Conservation (phyloP, 108 stramenopile genomes). For the Cylindrotheca closterium region DNA sequence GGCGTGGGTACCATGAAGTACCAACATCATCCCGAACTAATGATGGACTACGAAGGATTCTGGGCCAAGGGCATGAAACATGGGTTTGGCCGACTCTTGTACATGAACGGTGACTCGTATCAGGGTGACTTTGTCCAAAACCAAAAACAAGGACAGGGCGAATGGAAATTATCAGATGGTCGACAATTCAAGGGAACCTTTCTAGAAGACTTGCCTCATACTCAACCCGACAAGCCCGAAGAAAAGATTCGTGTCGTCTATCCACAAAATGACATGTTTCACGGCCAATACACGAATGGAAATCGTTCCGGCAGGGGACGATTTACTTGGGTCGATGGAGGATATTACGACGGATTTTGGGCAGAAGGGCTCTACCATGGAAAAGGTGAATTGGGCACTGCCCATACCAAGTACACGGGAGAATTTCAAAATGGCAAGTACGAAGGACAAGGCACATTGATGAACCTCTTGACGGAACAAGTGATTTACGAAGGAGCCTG, state of each 20-base stretch:
- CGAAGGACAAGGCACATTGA: conserved; percentile 26
- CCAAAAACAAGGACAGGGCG: conserved; percentile 15
- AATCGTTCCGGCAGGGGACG: conserved; percentile 6
- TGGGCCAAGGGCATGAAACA: conserved; percentile 30
- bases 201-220: background rate
- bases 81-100: conserved; percentile 22
- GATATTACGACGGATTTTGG: conserved; percentile 30
- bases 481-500: conserved; percentile 32
- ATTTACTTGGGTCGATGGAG: conserved; percentile 19
- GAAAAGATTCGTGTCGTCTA: conserved; percentile 1
- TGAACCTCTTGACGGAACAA: conserved; percentile 8
- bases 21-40: background rate
- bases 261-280: conserved; percentile 11
- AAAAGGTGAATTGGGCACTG: conserved; percentile 18
- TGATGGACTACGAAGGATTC: conserved; percentile 26
- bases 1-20: conserved; percentile 21
- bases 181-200: conserved; percentile 17
- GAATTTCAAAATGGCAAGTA: conserved; percentile 13
- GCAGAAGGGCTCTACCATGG: conserved; percentile 29
- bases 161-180: conserved; percentile 24
- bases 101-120: conserved; percentile 6
- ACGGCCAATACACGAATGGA: conserved; percentile 7
- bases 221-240: background rate
- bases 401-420: conserved; percentile 17
- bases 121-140: conserved; percentile 35